Percentiles rank a stretch among this genome's conserved stretches.
Conservation (phyloP, 2,329 filamentous ascomycete genomes). For the Alternaria sp. region DNA sequence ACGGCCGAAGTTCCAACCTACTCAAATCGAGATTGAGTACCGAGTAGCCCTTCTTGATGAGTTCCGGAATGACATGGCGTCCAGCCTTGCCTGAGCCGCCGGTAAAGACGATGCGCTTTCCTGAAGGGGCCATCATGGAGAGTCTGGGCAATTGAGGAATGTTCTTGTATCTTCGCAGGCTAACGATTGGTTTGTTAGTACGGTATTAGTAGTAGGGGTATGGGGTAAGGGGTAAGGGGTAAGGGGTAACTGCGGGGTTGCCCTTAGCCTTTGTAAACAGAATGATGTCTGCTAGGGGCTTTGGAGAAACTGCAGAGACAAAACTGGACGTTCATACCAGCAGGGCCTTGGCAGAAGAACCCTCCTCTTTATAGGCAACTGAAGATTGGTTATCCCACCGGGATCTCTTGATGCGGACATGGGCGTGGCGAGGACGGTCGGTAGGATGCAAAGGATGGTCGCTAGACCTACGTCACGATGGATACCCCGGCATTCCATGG, state of each 20-base stretch:
- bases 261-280: background rate
- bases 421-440: slow-evolving; percentile 16
- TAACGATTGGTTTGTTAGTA: background rate
- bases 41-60: slow-evolving; percentile 60
- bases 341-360: background rate
- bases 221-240: background rate
- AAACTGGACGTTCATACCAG: background rate
- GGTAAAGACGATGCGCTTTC: slow-evolving; percentile 54
- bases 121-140: slow-evolving; percentile 36
- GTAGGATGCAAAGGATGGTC: slow-evolving; percentile 13
- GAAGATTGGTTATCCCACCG: slow-evolving; percentile 18
- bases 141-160: background rate
- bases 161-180: background rate
- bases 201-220: background rate
- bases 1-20: too few relatives aligned
- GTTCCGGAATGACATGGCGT: slow-evolving; percentile 62
- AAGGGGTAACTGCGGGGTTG: slow-evolving; percentile 9
- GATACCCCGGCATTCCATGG: slow-evolving; percentile 17
- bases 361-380: slow-evolving; percentile 17
- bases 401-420: slow-evolving; percentile 20
- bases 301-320: background rate
- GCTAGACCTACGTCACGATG: slow-evolving; percentile 33
- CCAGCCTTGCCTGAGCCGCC: slow-evolving; percentile 64
- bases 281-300: background rate
- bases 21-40: slow-evolving; percentile 65